A percentile compares a stretch with the other conserved stretches of the same genome.
phyloP scores from a whole-genome alignment of 345 rosid species.

The Abelmoschus esculentus region DNA sequence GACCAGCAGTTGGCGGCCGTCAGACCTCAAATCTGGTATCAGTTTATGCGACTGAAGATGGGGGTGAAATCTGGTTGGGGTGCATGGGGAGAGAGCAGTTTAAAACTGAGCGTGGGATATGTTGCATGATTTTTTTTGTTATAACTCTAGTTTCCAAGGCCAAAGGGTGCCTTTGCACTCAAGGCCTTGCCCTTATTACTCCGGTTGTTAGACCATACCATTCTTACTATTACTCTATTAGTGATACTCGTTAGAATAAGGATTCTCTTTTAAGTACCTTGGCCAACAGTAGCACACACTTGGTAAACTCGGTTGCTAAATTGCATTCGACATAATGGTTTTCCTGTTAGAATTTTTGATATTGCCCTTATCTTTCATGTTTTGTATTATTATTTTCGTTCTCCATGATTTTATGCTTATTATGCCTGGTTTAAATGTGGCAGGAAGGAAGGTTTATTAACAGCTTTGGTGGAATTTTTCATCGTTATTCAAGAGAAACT shows the following conservation, averaged over 20 bases:
- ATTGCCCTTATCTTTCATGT: neutral
- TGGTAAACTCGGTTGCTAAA: too few relatives aligned
- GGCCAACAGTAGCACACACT: neutral
- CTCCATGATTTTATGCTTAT: neutral
- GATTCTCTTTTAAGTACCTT: neutral
- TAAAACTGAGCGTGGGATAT: too few relatives aligned
- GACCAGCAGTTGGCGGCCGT: too few relatives aligned
- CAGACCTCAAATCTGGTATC: too few relatives aligned
- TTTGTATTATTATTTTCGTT: neutral
- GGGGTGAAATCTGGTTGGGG: too few relatives aligned
- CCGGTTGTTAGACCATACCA: neutral
- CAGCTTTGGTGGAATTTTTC: constrained; percentile 8
- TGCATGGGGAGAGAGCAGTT: too few relatives aligned
- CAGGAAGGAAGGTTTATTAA: constrained; percentile 13
- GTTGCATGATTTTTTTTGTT: constrained; percentile 10
- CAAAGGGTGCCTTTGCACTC: constrained; percentile 34
- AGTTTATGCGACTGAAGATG: too few relatives aligned
- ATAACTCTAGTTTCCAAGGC: constrained; percentile 59
- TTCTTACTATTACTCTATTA: neutral
- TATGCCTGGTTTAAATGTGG: constrained; percentile 8
- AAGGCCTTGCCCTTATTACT: constrained; percentile 21
- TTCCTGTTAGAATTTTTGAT: too few relatives aligned
- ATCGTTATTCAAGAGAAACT: neutral
- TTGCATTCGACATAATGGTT: too few relatives aligned
- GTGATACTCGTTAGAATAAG: neutral